Base-by-base conservation (phyloP, 805 yeast genomes). In the Metschnikowia kofuensis region DNA sequence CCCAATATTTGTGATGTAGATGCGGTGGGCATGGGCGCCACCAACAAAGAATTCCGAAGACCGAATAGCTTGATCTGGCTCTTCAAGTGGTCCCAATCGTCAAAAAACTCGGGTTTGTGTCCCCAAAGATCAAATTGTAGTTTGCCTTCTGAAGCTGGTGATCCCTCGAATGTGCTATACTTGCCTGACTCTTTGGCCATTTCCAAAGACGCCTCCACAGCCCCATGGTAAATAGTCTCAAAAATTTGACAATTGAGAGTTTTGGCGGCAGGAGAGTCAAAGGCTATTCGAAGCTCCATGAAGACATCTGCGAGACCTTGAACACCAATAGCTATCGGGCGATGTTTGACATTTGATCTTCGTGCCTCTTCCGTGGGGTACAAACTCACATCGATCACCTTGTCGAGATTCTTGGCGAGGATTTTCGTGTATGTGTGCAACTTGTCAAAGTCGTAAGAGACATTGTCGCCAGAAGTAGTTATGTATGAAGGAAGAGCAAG, bases 11-110 rank as follows among this genome's bases (percentile, higher is more conserved):
- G 97, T 3, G 98, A 92, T 1, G 98, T 92, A 1, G 97, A 89
- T 1, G 98, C 98, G 14, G 98, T 92, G 39, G 98, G 98, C 98
- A 92, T 92, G 45, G 97, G 94, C 1, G 95, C 97, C 32, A 91
- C 87, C 14, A 91, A 67, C 48, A 92, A 70, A 5, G 97, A 92
- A 73, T 92, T 92, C 62, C 97, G 76, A 38, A 92, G 60, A 42
- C 98, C 98, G 60, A 81, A 68, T 53, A 70, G 66, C 44, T 70
- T 69, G 52, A 92, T 75, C 37, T 80, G 70, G 10, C 69, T 71
- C 68, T 86, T 89, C 58, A 89, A 67, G 7, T 67, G 54, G 54
- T 80, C 87, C 98, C 98, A 92, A 59, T 92, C 95, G 38, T 58
- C 51, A 82, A 90, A 91, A 53, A 89, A 73, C 32, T 77, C 80